Percentiles rank a stretch among this genome's conserved stretches.
phyloP scores from a whole-genome alignment of 2,329 filamentous ascomycete species.

The Akanthomyces uredinophilus region DNA sequence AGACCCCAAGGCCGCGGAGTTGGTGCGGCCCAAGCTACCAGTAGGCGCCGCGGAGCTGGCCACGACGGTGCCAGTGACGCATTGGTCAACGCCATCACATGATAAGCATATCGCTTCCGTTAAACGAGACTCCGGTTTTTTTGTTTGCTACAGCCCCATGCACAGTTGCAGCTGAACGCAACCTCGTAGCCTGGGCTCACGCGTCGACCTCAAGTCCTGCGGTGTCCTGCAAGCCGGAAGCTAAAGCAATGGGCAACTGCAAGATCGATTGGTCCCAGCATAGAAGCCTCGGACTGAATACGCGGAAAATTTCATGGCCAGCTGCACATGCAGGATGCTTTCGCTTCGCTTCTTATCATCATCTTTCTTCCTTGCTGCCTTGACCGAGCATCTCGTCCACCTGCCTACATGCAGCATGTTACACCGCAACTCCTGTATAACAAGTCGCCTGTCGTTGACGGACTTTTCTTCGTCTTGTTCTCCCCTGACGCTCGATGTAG shows the following conservation, averaged over 20 bases:
- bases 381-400: not conserved
- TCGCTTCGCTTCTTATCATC: not conserved
- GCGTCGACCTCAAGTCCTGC: not conserved
- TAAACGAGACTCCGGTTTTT: not conserved
- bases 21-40: not conserved
- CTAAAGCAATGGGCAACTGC: not conserved
- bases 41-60: not conserved
- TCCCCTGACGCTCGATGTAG: not conserved
- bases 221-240: not conserved
- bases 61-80: not conserved
- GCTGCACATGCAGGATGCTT: not conserved
- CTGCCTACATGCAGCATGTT: slow-evolving; percentile 1
- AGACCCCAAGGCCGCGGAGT: not conserved
- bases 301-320: not conserved
- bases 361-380: not conserved
- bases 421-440: slow-evolving; percentile 2
- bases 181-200: not conserved
- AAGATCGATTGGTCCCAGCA: not conserved
- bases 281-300: not conserved
- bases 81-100: not conserved
- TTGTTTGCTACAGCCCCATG: not conserved
- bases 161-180: not conserved
- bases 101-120: not conserved
- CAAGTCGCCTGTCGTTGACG: slow-evolving; percentile 14
- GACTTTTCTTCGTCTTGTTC: slow-evolving; percentile 4